Evolutionary conservation across 345 rosid species (phyloP).

Genomic region (Populus pruinosa): DNA sequence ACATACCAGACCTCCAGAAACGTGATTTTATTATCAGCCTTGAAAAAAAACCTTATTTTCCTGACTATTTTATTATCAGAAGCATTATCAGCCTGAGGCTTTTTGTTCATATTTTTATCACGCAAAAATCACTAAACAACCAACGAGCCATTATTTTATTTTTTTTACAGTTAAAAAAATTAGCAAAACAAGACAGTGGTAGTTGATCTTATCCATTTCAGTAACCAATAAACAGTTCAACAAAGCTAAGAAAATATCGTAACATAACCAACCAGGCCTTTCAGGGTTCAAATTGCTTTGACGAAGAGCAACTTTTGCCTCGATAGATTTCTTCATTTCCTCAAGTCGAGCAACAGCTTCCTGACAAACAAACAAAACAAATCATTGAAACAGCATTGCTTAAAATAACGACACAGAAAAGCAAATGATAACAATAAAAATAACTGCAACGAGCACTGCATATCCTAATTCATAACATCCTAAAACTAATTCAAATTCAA

Average conservation of each 20-base stretch:
- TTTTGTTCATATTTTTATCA: not conserved
- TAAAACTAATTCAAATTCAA: not conserved
- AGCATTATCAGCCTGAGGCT: not conserved
- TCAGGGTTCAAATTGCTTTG: conserved; percentile 87
- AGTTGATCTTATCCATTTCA: not conserved
- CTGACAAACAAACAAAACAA: conserved; percentile 23
- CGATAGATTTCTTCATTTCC: conserved; percentile 77
- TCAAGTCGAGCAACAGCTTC: conserved; percentile 88
- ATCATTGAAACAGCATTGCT: not conserved
- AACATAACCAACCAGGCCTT: conserved; percentile 69
- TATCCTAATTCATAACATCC: not conserved
- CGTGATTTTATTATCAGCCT: not conserved
- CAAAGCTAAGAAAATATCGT: not conserved
- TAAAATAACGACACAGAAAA: not conserved
- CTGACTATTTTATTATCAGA: not conserved
- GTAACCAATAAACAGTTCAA: not conserved
- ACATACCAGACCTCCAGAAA: not conserved
- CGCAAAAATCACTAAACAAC: not conserved
- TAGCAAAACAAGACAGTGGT: not conserved
- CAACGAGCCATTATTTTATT: not conserved
- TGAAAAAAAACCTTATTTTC: not conserved
- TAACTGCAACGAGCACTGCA: not conserved
- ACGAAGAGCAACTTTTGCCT: conserved; percentile 85
- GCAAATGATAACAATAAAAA: not conserved
- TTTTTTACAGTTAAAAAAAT: too few relatives aligned